phyloP scores from a whole-genome alignment of 805 yeast genomes.

The Yueomyces sp. region DNA sequence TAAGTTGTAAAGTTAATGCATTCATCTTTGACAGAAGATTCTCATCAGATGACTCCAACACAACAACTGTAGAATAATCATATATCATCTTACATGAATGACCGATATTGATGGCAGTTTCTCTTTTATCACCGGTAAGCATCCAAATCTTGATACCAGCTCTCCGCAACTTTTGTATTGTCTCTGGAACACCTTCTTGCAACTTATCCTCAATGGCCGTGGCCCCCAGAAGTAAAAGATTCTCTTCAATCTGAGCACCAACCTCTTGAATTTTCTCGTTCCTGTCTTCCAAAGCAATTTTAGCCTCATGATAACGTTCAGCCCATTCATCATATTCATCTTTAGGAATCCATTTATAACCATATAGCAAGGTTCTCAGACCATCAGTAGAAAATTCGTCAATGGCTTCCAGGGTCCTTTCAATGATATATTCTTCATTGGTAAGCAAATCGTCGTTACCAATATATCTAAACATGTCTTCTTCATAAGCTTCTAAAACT shows the following conservation, averaged over 20 bases:
- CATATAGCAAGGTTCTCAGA: conserved; percentile 74
- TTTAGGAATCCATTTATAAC: conserved; percentile 56
- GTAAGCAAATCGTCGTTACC: conserved; percentile 43
- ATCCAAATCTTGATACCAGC: conserved; percentile 97
- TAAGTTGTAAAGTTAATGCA: conserved; percentile 62
- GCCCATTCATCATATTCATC: conserved; percentile 57
- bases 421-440: conserved; percentile 68
- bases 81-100: conserved; percentile 86
- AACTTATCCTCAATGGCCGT: conserved; percentile 96
- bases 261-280: conserved; percentile 49
- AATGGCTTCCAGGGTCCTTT: conserved; percentile 75
- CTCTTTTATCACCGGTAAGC: conserved; percentile 96
- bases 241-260: conserved; percentile 60
- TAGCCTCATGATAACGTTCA: conserved; percentile 54
- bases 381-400: conserved; percentile 96
- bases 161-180: conserved; percentile 79
- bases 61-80: conserved; percentile 79
- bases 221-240: conserved; percentile 70
- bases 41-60: conserved; percentile 45
- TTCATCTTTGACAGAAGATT: conserved; percentile 55
- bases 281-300: conserved; percentile 60
- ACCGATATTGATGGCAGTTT: conserved; percentile 95
- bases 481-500: neutral
- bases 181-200: conserved; percentile 93
- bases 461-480: conserved; percentile 24